Conservation (phyloP, 2,329 filamentous ascomycete species). For the Alternaria longipes region DNA sequence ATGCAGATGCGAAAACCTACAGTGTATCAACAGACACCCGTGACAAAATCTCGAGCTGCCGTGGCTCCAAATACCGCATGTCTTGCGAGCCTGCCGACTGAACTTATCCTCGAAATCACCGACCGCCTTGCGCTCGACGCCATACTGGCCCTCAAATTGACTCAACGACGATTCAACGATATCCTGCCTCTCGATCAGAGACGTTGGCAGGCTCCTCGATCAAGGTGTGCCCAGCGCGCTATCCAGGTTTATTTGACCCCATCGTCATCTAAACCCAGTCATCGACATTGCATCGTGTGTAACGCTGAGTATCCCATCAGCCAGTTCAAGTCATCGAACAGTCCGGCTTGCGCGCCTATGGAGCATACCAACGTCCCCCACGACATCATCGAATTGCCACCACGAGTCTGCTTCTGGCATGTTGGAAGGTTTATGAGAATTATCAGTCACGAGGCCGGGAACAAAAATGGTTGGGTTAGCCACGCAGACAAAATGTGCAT, state of each 20-base stretch:
- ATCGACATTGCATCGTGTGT: constrained; percentile 45
- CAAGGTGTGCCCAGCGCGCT: constrained; percentile 42
- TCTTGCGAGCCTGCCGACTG: constrained; percentile 49
- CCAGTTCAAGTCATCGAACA: constrained; percentile 45
- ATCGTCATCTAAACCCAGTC: constrained; percentile 19
- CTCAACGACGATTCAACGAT: constrained; percentile 42
- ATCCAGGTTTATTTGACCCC: constrained; percentile 38
- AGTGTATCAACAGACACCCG: neutral
- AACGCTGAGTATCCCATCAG: constrained; percentile 37
- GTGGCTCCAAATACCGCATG: constrained; percentile 20
- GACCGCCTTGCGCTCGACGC: constrained; percentile 49
- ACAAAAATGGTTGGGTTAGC: constrained; percentile 44
- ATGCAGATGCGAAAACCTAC: neutral
- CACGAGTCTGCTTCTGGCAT: constrained; percentile 47
- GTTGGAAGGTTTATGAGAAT: constrained; percentile 39
- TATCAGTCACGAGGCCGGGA: constrained; percentile 28
- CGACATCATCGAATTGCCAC: constrained; percentile 42
- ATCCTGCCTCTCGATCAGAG: constrained; percentile 29
- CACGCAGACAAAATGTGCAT: constrained; percentile 43
- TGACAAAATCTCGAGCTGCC: neutral
- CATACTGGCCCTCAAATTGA: constrained; percentile 52
- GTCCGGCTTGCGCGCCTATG: constrained; percentile 35
- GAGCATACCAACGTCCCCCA: neutral
- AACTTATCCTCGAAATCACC: constrained; percentile 52
- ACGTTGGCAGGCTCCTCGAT: constrained; percentile 23